Evolutionary conservation across 495 filamentous ascomycete species (phyloP), one percentile per base, ranked within the genome.

Genomic region (Xylaria longipes): DNA sequence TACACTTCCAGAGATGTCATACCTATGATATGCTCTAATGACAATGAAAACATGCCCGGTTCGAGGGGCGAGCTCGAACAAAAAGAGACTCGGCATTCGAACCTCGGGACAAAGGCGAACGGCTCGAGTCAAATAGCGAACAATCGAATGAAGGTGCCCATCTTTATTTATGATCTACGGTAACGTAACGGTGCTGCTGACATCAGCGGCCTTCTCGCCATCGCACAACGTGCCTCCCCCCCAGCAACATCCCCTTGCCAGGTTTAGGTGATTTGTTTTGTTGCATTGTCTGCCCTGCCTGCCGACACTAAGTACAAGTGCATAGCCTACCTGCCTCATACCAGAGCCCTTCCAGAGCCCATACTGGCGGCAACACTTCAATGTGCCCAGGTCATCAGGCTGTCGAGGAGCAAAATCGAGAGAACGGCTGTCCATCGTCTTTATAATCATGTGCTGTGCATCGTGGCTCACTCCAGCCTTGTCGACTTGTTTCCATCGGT

Each of bases 111-210:
- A 61, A 25, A 61, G n/a, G 29, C 15, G 27, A 7, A 22, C 33
- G 31, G 31, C 17, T 60, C 33, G 17, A 60, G 17, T 37, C 33
- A 37, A 39, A 35, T 25, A 58, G 20, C 54, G 31, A 17, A 20
- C 14, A 20, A n/a, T 31, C n/a, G 54, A 29, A 31, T 9, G 29
- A 35, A 58, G 29, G 20, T 35, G 33, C n/a, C 17, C 15, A 60
- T 56, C 52, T 15, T 56, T 56, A 60, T 60, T 60, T 35, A 22
- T 20, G 31, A 37, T 60, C 57, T 22, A 60, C 57, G 17, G 29
- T 41, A 52, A 50, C 43, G 65, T 67, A 56, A 56, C 48, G 31
- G 39, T 20, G 31, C 31, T 31, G 65, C 65, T 67, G 65, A 67
- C 65, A 56, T 67, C 65, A 67, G 65, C 35, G 65, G 22, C 27